Evolutionary conservation across 441 rosid genomes (phyloP), one percentile per base, ranked within the genome.

Genomic region (Euphorbia schlechtendalii): DNA sequence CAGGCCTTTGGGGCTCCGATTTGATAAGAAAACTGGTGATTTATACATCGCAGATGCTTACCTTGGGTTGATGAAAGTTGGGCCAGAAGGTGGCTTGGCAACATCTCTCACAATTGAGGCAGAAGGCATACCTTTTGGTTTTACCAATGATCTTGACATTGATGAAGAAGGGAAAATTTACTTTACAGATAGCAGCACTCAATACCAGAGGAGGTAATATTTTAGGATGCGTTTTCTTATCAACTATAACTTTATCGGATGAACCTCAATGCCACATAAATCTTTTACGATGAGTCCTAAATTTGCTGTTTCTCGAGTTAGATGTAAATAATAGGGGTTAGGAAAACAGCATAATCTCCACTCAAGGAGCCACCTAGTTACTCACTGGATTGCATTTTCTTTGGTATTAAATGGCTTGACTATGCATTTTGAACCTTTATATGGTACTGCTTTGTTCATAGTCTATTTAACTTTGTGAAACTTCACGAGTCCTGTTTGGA

Each of bases 1-100:
- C 51, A 83, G 97, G 70, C 97, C 97, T 60, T 71, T 90, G 56
- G 97, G 98, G 46, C 89, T 93, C 21, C 88, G 90, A 27, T 90
- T 93, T 68, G 77, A 86, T 61, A 86, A 83, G 80, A 83, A 74
- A 71, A 84, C 81, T 0, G 95, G 98, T 2, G 95, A 88, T 73
- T 83, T 93, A 56, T 90, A 84, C 76, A 90, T 93, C 14, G 97
- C 92, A 17, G 98, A 93, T 72, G 96, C 98, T 0, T 93, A 93
- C 70, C 76, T 87, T 56, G 95, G 97, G 71, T 77, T 93, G 71
- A 54, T 90, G 85, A 90, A 85, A 76, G 98, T 93, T 3, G 96
- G 97, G 18, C 91, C 96, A 34, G 84, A 86, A 76, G 97, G 98
- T 56, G 96, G 98, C 48, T 69, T 86, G 64, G 98, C 97, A 13